Base-by-base conservation (phyloP, 73 alveolate species). In the Breviolum minutum region DNA sequence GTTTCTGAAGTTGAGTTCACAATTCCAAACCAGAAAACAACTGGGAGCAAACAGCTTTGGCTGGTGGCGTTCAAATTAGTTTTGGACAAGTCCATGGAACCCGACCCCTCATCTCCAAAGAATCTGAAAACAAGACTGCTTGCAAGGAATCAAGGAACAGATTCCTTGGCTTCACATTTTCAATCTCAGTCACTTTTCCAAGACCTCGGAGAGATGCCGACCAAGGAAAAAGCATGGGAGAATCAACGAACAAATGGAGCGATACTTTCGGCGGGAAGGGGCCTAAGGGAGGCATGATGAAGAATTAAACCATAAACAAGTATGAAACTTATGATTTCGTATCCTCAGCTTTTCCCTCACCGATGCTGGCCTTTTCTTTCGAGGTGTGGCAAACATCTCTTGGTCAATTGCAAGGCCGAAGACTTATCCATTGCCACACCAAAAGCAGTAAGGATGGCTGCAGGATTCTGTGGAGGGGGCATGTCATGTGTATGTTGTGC, bases 351-450 rank as follows among this genome's bases (percentile, higher is more conserved):
- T 40, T 40, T 40, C 54, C 54, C 54, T 40, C 54, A 40, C 16
- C 0, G 62, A 8, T 8, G 81, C 62, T 63, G 16, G 89, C 97
- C 97, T 74, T 92, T 92, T 87, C 64, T 71, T 89, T 71, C 97
- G 54, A 92, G 61, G 48, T 54, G 89, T 24, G 90, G 97, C 79
- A 92, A 63, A 64, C 97, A 92, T 71, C 97, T 26, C 81, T 26
- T 64, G 64, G 89, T 89, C 84, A 92, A 24, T 11, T 92, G 88
- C 40, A 92, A 79, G 14, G 97, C 97, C 80, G 76, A n/a, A 7
- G 97, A 79, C 86, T 92, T 92, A 16, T 92, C 97, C 97, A 92
- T 92, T 74, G 94, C 94, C 19, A 10, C 54, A 83, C 73, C 83
- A 32, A 24, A 20, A 69, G 27, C 27, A 40, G 54, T 40, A 2